These are phyloP conservation scores for Cucurbita ficifolia DNA, from an alignment of 306 rosid genomes.

Conservation along the genomic window DNA sequence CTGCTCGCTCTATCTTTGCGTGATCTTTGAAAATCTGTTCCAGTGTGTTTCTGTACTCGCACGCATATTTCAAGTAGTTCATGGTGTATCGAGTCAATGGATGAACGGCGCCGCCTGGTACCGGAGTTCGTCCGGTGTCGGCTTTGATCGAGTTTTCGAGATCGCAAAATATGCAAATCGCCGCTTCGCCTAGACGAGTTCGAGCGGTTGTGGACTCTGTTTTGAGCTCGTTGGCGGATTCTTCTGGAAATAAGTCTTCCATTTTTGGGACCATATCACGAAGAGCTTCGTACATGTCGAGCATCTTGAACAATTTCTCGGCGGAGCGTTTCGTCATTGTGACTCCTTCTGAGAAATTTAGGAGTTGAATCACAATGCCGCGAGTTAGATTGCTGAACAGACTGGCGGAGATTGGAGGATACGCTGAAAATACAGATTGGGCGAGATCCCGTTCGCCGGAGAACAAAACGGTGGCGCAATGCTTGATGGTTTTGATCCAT, in stretches of 20 bases:
- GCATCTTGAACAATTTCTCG: slow-evolving; percentile 48
- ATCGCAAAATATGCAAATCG: slow-evolving; percentile 39
- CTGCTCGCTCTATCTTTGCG: slow-evolving; percentile 27
- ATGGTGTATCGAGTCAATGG: slow-evolving; percentile 74
- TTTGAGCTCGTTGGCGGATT: slow-evolving; percentile 19
- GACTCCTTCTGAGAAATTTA: slow-evolving; percentile 41
- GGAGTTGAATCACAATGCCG: slow-evolving; percentile 27
- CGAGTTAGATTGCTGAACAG: slow-evolving; percentile 31
- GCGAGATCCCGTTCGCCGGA: slow-evolving; percentile 28
- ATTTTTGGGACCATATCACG: slow-evolving; percentile 20
- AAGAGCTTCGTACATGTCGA: slow-evolving; percentile 50
- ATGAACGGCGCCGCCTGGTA: slow-evolving; percentile 66
- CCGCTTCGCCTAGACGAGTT: slow-evolving; percentile 32
- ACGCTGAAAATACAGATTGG: slow-evolving; percentile 15
- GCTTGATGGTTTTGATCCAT: slow-evolving; percentile 32
- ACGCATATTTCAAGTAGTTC: slow-evolving; percentile 62
- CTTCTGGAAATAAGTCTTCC: slow-evolving; percentile 19
- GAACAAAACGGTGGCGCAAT: slow-evolving; percentile 18
- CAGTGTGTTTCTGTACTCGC: slow-evolving; percentile 58
- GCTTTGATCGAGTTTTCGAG: slow-evolving; percentile 51
- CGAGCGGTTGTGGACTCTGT: slow-evolving; percentile 22
- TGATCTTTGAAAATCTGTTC: slow-evolving; percentile 49
- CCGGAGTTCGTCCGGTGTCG: slow-evolving; percentile 41
- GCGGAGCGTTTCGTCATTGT: slow-evolving; percentile 44
- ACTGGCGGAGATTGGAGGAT: neutral